Evolutionary conservation across 164 flowering plant species (phyloP).

Genomic region (Litsea cubeba): DNA sequence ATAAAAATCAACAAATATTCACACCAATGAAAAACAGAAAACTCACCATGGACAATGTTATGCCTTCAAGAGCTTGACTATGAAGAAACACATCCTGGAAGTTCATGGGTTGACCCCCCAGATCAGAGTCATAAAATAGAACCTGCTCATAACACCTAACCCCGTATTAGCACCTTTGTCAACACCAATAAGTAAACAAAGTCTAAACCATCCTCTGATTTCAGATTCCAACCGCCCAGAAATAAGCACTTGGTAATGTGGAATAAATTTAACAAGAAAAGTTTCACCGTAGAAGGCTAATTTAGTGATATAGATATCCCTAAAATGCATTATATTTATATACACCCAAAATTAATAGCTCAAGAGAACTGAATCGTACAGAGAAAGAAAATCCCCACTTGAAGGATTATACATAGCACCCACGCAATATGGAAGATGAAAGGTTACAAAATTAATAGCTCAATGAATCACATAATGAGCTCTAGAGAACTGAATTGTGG

Average conservation of each 20-base stretch:
- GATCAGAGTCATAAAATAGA: slow-evolving; percentile 59
- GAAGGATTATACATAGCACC: too few species aligned
- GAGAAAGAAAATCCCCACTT: too few species aligned
- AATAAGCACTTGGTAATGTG: not conserved
- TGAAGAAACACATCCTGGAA: slow-evolving; percentile 78
- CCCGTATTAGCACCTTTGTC: not conserved
- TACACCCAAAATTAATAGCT: not conserved
- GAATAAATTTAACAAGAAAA: not conserved
- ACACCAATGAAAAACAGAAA: too few species aligned
- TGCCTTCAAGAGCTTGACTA: slow-evolving; percentile 95
- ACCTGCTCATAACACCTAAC: slow-evolving; percentile 31
- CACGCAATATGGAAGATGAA: too few species aligned
- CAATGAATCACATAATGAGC: not conserved
- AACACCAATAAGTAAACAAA: not conserved
- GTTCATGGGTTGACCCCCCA: slow-evolving; percentile 57
- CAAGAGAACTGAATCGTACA: not conserved
- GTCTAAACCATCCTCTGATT: not conserved
- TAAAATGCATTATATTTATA: not conserved
- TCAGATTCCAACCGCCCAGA: not conserved
- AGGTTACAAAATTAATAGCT: too few species aligned
- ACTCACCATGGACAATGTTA: slow-evolving; percentile 79
- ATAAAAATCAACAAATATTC: too few species aligned
- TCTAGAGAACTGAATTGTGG: not conserved
- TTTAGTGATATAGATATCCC: not conserved
- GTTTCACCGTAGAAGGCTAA: not conserved